Conservation (phyloP, 2,329 filamentous ascomycete species). For the Penicillium vulpinum region DNA sequence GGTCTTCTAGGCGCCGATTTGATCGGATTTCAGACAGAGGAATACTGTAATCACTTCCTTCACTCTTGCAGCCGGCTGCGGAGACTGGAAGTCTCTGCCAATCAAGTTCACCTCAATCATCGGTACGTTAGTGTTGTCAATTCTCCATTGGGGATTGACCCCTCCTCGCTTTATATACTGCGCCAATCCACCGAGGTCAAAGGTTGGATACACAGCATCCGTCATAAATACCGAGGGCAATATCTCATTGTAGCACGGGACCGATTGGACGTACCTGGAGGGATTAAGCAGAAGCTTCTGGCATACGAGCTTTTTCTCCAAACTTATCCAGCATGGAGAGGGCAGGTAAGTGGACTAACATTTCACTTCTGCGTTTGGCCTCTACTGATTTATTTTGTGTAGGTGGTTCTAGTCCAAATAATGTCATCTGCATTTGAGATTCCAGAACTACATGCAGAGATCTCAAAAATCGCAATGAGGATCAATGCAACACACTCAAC, state of each 20-base stretch:
- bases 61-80: slow-evolving; percentile 90
- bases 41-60: slow-evolving; percentile 89
- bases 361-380: not conserved
- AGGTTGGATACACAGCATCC: slow-evolving; percentile 75
- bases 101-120: slow-evolving; percentile 83
- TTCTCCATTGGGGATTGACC: slow-evolving; percentile 84
- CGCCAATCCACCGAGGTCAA: slow-evolving; percentile 70
- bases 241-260: slow-evolving; percentile 88
- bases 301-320: slow-evolving; percentile 90
- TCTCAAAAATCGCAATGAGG: slow-evolving; percentile 88
- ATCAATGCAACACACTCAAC: slow-evolving; percentile 90
- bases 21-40: slow-evolving; percentile 87
- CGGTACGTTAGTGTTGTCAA: slow-evolving; percentile 83
- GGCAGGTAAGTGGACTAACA: slow-evolving; percentile 52
- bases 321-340: slow-evolving; percentile 82
- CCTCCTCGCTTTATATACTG: slow-evolving; percentile 66
- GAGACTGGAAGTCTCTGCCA: slow-evolving; percentile 76
- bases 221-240: slow-evolving; percentile 80
- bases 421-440: slow-evolving; percentile 85
- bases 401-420: slow-evolving; percentile 88
- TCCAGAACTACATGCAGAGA: slow-evolving; percentile 77
- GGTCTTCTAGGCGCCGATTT: slow-evolving; percentile 91
- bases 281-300: slow-evolving; percentile 87
- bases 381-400: not conserved
- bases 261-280: slow-evolving; percentile 87